phyloP scores from a whole-genome alignment of 257 asterid species.

The Ballota nigra region DNA sequence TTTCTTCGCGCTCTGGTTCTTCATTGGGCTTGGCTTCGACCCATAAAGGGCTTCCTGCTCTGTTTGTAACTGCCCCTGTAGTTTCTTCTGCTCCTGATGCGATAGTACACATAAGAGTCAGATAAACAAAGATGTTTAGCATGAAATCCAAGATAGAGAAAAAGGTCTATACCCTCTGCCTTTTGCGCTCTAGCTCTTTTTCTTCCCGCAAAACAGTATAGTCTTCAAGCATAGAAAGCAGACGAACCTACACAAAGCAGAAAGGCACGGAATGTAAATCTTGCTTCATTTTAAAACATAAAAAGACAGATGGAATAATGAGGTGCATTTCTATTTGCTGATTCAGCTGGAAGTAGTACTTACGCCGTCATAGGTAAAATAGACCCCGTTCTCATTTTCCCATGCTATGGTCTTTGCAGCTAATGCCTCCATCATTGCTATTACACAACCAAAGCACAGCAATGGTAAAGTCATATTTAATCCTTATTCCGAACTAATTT shows the following conservation, averaged over 20 bases:
- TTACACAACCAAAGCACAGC: slow-evolving; percentile 19
- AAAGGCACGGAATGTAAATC: slow-evolving; percentile 8
- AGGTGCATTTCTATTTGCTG: background rate
- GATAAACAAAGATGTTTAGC: slow-evolving; percentile 13
- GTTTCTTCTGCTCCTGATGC: slow-evolving; percentile 81
- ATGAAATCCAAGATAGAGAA: background rate
- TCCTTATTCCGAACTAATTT: background rate
- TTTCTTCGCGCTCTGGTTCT: slow-evolving; percentile 56
- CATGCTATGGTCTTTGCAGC: slow-evolving; percentile 71
- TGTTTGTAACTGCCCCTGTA: slow-evolving; percentile 52
- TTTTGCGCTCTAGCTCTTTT: slow-evolving; percentile 82
- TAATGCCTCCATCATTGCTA: slow-evolving; percentile 91
- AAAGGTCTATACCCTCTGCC: slow-evolving; percentile 64
- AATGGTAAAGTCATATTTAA: background rate
- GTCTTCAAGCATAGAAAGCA: slow-evolving; percentile 84
- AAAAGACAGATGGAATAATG: background rate
- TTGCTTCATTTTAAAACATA: background rate
- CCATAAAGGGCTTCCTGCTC: slow-evolving; percentile 64
- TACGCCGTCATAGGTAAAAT: slow-evolving; percentile 91
- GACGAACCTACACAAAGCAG: slow-evolving; percentile 54
- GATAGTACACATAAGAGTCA: background rate
- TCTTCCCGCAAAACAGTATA: slow-evolving; percentile 71
- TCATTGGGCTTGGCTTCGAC: slow-evolving; percentile 65
- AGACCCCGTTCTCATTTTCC: slow-evolving; percentile 83
- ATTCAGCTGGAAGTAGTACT: slow-evolving; percentile 23